Percentiles rank a stretch among this genome's conserved stretches.
Evolutionary conservation across 2,329 filamentous ascomycete species (phyloP).

Genomic region (Curvularia eragrostidis): DNA sequence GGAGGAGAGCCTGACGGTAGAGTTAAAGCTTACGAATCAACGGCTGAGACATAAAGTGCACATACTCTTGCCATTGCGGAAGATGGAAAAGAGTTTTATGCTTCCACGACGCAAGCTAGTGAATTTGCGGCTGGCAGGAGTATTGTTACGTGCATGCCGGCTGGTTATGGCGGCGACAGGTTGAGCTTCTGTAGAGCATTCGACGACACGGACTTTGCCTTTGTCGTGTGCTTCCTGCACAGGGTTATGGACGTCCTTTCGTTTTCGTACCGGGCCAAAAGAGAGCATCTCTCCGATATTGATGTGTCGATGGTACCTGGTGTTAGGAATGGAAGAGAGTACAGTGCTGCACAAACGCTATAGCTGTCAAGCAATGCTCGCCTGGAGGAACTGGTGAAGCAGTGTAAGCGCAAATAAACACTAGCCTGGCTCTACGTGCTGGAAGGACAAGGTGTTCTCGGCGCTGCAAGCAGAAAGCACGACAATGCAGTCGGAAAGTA

Average conservation of each 20-base stretch:
- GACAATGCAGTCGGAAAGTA: not conserved
- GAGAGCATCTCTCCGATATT: slow-evolving; percentile 37
- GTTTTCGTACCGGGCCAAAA: slow-evolving; percentile 39
- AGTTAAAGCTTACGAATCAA: slow-evolving; percentile 5
- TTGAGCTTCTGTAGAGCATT: slow-evolving; percentile 23
- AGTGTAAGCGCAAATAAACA: not conserved
- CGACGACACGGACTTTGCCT: slow-evolving; percentile 45
- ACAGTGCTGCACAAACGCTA: slow-evolving; percentile 11
- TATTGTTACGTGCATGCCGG: slow-evolving; percentile 23
- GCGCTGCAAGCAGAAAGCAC: not conserved
- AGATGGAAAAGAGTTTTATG: slow-evolving; percentile 45
- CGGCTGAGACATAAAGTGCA: not conserved
- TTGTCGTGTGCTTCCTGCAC: slow-evolving; percentile 33
- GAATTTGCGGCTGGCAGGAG: slow-evolving; percentile 35
- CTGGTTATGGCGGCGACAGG: slow-evolving; percentile 21
- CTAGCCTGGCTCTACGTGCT: not conserved
- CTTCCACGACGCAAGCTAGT: slow-evolving; percentile 41
- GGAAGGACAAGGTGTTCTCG: not conserved
- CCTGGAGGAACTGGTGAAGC: not conserved
- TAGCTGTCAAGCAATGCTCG: slow-evolving; percentile 1
- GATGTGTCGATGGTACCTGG: not conserved
- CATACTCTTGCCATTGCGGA: slow-evolving; percentile 43
- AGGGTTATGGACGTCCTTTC: slow-evolving; percentile 38
- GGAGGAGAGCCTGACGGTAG: slow-evolving; percentile 23
- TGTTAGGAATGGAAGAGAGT: slow-evolving; percentile 2